Evolutionary conservation across 2,329 filamentous ascomycete species (phyloP).

Genomic region (Fusarium annulatum): DNA sequence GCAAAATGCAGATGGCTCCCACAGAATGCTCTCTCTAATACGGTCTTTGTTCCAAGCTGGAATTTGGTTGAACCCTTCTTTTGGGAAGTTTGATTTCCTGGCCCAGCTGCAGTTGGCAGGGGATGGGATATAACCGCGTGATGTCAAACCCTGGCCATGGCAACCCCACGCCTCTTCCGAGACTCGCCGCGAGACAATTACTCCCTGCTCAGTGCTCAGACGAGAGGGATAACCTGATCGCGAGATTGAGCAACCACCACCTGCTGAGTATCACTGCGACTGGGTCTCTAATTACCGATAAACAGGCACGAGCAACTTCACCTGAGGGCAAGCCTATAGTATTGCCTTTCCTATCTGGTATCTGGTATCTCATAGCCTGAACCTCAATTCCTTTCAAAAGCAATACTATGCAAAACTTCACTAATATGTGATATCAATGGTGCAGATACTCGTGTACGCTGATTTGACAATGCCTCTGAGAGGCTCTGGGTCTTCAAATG

Average conservation of each 20-base stretch:
- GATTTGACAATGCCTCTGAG: constrained; percentile 6
- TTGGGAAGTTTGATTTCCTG: not conserved
- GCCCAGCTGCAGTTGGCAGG: not conserved
- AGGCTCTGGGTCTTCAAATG: not conserved
- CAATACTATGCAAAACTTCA: constrained; percentile 11
- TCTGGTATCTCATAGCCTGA: constrained; percentile 22
- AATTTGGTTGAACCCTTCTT: not conserved
- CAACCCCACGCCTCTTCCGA: constrained; percentile 12
- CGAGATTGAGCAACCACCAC: not conserved
- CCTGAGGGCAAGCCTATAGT: not conserved
- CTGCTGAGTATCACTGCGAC: constrained; percentile 17
- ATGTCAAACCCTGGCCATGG: not conserved
- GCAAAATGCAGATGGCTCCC: not conserved
- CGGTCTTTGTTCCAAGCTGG: not conserved
- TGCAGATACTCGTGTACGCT: constrained; percentile 26
- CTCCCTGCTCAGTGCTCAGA: not conserved
- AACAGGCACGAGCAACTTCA: not conserved
- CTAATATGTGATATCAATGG: constrained; percentile 28
- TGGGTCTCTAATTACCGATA: constrained; percentile 6
- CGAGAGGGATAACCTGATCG: constrained; percentile 13
- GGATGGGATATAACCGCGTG: constrained; percentile 17
- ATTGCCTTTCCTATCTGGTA: constrained; percentile 23
- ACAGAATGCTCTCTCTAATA: not conserved
- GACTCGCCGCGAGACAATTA: constrained; percentile 16
- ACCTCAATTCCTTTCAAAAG: not conserved